phyloP scores from a whole-genome alignment of 495 filamentous ascomycete species.

The Hypoxylon subgilvum region DNA sequence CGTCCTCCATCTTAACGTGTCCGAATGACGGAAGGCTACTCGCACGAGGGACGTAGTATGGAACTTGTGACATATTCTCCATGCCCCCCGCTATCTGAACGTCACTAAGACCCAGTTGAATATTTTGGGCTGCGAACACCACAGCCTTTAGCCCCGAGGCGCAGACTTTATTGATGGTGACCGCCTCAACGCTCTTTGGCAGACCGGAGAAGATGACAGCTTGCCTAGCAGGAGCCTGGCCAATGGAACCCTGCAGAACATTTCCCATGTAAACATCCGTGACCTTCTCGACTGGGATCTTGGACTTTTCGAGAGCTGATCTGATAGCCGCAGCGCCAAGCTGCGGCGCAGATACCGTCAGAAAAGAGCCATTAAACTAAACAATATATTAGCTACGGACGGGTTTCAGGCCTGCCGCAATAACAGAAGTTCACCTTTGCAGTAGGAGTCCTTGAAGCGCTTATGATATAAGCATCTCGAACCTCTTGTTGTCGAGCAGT shows the following conservation, averaged over 20 bases:
- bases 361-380: constrained; percentile 91
- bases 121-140: constrained; percentile 86
- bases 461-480: constrained; percentile 88
- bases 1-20: constrained; percentile 84
- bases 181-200: constrained; percentile 74
- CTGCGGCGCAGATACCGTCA: constrained; percentile 78
- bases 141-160: constrained; percentile 94
- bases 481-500: constrained; percentile 68
- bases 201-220: constrained; percentile 89
- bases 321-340: constrained; percentile 90
- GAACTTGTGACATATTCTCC: constrained; percentile 95
- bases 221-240: constrained; percentile 91
- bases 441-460: constrained; percentile 84
- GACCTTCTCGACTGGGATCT: constrained; percentile 75
- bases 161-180: constrained; percentile 97
- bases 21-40: constrained; percentile 81
- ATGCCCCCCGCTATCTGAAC: constrained; percentile 92
- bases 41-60: constrained; percentile 84
- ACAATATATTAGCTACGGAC: constrained; percentile 16
- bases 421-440: constrained; percentile 66
- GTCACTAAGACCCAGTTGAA: constrained; percentile 85
- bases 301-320: constrained; percentile 82
- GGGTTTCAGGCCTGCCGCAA: not conserved
- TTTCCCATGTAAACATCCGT: constrained; percentile 97
- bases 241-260: constrained; percentile 82